Evolutionary conservation across 768 basidiomycete species (phyloP), one percentile per base, ranked within the genome.

Genomic region (Lentinula guzmanii): DNA sequence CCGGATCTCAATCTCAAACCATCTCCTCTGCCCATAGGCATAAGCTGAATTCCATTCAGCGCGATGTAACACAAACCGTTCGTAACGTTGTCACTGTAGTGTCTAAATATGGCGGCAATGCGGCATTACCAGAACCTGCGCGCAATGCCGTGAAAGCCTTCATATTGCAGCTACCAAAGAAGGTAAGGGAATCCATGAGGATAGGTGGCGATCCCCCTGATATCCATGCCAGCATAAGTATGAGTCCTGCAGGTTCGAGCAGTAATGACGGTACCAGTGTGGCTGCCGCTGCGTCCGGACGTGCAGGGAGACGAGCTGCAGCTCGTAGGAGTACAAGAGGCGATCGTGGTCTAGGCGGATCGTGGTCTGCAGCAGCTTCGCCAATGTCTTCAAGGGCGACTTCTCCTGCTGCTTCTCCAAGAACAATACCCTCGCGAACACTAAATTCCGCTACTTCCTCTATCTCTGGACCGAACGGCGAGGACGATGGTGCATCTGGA

Each of bases 1-100:
- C 60, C 62, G 71, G 46, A 66, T 69, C 5, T 60, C 68, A n/a
- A 70, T 68, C 4, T 58, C 67, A 18, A 70, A 39, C 50, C n/a
- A 60, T 68, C 16, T 67, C 68, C 1, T 70, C 75, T 6, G 77
- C 73, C 31, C 90, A 82, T 64, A 77, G 85, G 72, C 86, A 79
- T 41, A 89, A 87, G n/a, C 79, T 96, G 28, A 78, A 83, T 0
- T 80, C 85, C 50, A 86, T 93, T 48, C 88, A 92, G 48, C 79
- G 81, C 34, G 92, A 95, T 68, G 84, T 96, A 39, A 89, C 95
- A n/a, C 82, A 88, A 48, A 96, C 94, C 33, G 86, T 96, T 60
- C 85, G 91, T 39, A 89, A 93, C 68, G 93, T 93, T 16, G 93
- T 96, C 13, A 90, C 91, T 61, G 89, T 95, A 15, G 86, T 95